These are phyloP conservation scores for Nitzschia inconspicua DNA, from an alignment of 108 stramenopile species.

Conservation along the genomic window DNA sequence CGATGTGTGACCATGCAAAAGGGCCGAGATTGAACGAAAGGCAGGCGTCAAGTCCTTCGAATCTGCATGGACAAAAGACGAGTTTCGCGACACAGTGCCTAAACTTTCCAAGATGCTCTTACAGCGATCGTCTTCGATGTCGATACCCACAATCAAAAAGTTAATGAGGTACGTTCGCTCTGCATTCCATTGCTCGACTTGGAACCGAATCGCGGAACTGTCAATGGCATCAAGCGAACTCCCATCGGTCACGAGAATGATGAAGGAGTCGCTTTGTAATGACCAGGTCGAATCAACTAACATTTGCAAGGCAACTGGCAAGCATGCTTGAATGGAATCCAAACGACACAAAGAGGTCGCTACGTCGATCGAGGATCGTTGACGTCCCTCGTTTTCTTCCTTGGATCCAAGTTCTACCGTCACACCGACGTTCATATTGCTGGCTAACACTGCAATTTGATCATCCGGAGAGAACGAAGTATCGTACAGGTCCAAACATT, in stretches of 20 bases:
- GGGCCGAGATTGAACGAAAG: not conserved
- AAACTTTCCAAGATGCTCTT: not conserved
- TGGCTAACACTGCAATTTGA: conserved; percentile 1
- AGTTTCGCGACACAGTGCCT: not conserved
- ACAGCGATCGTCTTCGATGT: not conserved
- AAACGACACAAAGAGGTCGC: too few species aligned
- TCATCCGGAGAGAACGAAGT: not conserved
- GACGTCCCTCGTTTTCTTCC: conserved; percentile 4
- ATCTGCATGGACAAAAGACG: not conserved
- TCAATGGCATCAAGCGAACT: not conserved
- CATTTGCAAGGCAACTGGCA: conserved; percentile 1
- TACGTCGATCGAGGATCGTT: not conserved
- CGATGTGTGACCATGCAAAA: not conserved
- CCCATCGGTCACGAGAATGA: not conserved
- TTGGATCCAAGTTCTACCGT: not conserved
- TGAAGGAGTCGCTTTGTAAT: not conserved
- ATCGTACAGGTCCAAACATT: not conserved
- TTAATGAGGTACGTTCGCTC: not conserved
- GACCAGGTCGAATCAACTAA: conserved; percentile 1
- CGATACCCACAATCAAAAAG: not conserved
- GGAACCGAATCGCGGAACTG: not conserved
- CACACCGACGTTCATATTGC: not conserved
- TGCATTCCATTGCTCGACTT: not conserved
- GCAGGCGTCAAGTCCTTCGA: not conserved
- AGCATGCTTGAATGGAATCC: not conserved